phyloP scores from a whole-genome alignment of 2,329 filamentous ascomycete genomes.

The Trichocomaceae sp. region DNA sequence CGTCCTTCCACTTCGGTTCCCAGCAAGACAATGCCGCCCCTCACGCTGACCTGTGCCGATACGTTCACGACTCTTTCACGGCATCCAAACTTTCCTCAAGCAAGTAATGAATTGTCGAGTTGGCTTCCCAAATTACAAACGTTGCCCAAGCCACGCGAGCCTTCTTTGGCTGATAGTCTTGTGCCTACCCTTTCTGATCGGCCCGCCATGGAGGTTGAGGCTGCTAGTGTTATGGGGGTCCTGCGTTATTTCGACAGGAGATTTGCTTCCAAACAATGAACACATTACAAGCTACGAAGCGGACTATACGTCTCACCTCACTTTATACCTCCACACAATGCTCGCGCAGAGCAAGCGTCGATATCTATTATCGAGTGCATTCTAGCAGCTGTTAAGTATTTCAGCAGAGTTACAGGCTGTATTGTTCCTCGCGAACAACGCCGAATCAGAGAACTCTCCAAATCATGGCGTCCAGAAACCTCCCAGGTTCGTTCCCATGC shows the following conservation, averaged over 20 bases:
- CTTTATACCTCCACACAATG: neutral
- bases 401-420: neutral
- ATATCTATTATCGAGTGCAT: neutral
- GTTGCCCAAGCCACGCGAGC: conserved; percentile 35
- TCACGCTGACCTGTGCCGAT: conserved; percentile 67
- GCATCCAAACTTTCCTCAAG: conserved; percentile 67
- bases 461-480: neutral
- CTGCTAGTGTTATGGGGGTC: conserved; percentile 80
- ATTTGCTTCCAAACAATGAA: conserved; percentile 45
- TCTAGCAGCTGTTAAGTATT: neutral
- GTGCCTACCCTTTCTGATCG: conserved; percentile 22
- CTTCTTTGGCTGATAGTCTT: conserved; percentile 23
- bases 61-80: conserved; percentile 72
- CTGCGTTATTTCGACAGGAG: conserved; percentile 72
- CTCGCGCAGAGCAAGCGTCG: neutral
- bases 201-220: conserved; percentile 69
- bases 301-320: neutral
- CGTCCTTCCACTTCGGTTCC: conserved; percentile 26
- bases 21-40: conserved; percentile 27
- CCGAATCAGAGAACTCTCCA: neutral
- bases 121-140: conserved; percentile 70
- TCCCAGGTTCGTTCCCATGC: neutral
- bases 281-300: neutral
- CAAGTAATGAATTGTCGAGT: conserved; percentile 64
- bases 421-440: neutral